Evolutionary conservation across 1,284 basidiomycete genomes (phyloP), one percentile per base, ranked within the genome.

Genomic region (Rhodotorula sp.): DNA sequence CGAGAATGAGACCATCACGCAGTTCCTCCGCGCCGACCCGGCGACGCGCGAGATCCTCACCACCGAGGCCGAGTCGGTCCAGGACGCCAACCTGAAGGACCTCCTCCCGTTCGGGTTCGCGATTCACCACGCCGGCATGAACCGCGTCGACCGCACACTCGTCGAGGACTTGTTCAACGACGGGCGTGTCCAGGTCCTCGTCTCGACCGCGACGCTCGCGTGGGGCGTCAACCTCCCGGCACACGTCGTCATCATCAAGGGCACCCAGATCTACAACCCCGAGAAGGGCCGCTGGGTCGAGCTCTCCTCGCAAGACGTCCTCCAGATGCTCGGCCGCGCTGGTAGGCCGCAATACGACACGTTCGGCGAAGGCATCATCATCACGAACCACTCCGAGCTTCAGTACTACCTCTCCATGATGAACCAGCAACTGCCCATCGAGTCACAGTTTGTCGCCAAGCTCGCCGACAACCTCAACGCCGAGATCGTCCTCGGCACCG

Each of bases 211-310:
- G 10, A 99, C 97, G 0, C 88, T 99, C 25, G 96, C 97, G 0
- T 99, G 97, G 97, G 97, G 97, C 86, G 96, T 99, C 83, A 99
- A 99, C 81, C 84, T 99, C 1, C 97, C 97, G 1, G 96, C 96
- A 0, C 97, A 99, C 79, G 92, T 94, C 6, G 96, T 98, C 82
- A 95, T 99, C 84, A 98, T 99, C 86, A 99, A 99, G 82, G 97
- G 97, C 48, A 99, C 97, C 0, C 96, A 99, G 83, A 95, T 99
- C 74, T 99, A 99, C 85, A 97, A 97, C 81, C 97, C 97, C 0
- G 95, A 97, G 82, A 97, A 99, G 83, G 97, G 97, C 34, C 89
- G 92, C 15, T 99, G 96, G 97, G 90, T 91, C 15, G 97, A 99
- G 82, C 83, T 99, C 21, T 97, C 94, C 0, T 90, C 92, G 0